phyloP scores from a whole-genome alignment of 192 early-diverging fungal species.

The Diversispora epigaea region DNA sequence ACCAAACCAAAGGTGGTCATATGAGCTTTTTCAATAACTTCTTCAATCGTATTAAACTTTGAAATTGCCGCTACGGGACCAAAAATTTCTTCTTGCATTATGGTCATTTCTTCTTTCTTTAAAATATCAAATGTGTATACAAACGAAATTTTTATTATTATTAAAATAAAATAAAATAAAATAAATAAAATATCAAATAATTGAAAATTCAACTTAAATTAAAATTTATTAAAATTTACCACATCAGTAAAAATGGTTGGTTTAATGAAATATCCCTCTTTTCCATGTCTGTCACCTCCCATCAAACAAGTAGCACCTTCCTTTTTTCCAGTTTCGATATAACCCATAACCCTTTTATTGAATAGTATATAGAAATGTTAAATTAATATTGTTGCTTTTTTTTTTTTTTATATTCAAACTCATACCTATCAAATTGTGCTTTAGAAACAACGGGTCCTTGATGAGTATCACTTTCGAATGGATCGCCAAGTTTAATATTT shows the following conservation, averaged over 20 bases:
- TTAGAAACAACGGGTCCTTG: constrained; percentile 73
- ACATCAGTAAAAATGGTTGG: constrained; percentile 76
- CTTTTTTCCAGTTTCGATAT: constrained; percentile 59
- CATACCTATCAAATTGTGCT: constrained; percentile 58
- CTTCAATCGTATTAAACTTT: constrained; percentile 73
- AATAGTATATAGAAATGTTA: background rate
- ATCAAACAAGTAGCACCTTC: constrained; percentile 55
- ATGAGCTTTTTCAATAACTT: too few relatives aligned
- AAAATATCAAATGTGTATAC: background rate
- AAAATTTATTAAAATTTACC: background rate
- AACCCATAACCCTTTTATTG: constrained; percentile 36
- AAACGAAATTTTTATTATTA: background rate
- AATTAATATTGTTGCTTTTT: background rate
- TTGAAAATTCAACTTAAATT: too few relatives aligned
- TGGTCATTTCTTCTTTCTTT: constrained; percentile 45
- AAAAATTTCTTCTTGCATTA: constrained; percentile 81
- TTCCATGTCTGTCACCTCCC: constrained; percentile 63
- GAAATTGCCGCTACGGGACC: constrained; percentile 79
- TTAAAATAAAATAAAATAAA: background rate
- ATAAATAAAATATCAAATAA: background rate
- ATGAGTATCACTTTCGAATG: constrained; percentile 55
- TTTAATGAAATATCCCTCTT: constrained; percentile 75
- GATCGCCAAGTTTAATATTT: constrained; percentile 68
- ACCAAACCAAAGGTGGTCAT: constrained; percentile 76
- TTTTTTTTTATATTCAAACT: too few relatives aligned